These are phyloP conservation scores for Penicillium bovifimosum DNA, from an alignment of 495 filamentous ascomycete species.

Conservation along the genomic window DNA sequence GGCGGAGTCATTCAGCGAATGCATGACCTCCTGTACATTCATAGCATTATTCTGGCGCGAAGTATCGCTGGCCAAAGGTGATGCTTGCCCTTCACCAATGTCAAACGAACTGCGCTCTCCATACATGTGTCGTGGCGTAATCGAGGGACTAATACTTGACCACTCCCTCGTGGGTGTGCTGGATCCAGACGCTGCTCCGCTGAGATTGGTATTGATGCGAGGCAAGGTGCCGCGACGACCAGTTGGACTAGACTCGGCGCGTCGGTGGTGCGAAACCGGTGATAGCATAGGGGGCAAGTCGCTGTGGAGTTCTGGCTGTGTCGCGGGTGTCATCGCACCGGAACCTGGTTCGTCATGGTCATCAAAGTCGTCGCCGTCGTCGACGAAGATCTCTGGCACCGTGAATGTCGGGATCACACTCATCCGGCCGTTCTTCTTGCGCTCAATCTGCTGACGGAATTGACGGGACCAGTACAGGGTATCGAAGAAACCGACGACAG, in stretches of 20 bases:
- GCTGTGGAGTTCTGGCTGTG: conserved; percentile 13
- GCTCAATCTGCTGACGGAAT: conserved; percentile 68
- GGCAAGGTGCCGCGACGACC: conserved; percentile 21
- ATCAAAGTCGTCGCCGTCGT: conserved; percentile 47
- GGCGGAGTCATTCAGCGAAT: conserved; percentile 75
- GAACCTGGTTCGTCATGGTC: conserved; percentile 16
- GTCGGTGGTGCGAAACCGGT: conserved; percentile 29
- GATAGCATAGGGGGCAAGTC: conserved; percentile 31
- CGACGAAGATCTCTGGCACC: conserved; percentile 87
- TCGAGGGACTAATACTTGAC: conserved; percentile 41
- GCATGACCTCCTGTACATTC: conserved; percentile 71
- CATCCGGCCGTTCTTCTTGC: conserved; percentile 66
- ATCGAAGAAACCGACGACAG: conserved; percentile 93
- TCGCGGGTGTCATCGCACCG: conserved; percentile 20
- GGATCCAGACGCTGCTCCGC: conserved; percentile 23
- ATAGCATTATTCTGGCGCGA: conserved; percentile 58
- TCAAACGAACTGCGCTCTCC: conserved; percentile 30
- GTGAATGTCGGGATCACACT: conserved; percentile 71
- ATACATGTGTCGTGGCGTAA: conserved; percentile 33
- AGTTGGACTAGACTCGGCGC: conserved; percentile 26
- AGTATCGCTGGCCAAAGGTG: conserved; percentile 16
- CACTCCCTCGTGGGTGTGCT: conserved; percentile 40
- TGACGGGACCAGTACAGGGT: conserved; percentile 83
- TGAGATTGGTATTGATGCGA: conserved; percentile 38
- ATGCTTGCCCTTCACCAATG: conserved; percentile 14